Evolutionary conservation across 441 rosid genomes (phyloP), one percentile per base, ranked within the genome.

Genomic region (Manihot esculenta): DNA sequence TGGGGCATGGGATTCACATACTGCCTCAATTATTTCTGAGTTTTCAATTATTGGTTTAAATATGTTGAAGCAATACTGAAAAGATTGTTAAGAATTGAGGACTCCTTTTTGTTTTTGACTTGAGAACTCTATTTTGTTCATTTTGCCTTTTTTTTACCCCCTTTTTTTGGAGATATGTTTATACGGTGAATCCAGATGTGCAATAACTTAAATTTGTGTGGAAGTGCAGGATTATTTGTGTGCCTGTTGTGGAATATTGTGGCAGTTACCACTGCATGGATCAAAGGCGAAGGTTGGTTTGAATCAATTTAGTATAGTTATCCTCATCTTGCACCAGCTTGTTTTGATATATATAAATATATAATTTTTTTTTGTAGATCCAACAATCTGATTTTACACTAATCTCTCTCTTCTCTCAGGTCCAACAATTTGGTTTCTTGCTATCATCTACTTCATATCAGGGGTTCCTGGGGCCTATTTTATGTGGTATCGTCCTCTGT

Each of bases 391-490:
- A 35, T 51, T 70, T 45, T 13, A 53, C 50, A 12, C 42, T 33
- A 20, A 48, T 61, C 62, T 60, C 21, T 57, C 61, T 64, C 74
- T 74, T 57, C 21, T 72, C 78, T n/a, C 73, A 96, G 99, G 97
- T 75, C 87, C 86, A 42, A 94, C 87, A 44, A 93, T 93, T 77
- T 96, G 98, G 98, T 85, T 96, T 81, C 97, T 96, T 63, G 87
- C 99, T 63, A 79, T 93, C 74, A 96, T 96, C 79, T 96, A 96
- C 84, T 87, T 86, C 85, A 82, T 96, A 71, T 72, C 93, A 1
- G 99, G 97, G 66, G 91, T 81, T 81, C 99, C 99, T 75, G 98
- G 98, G 54, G 97, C 83, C 62, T 96, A 96, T 64, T 86, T 89
- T 66, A 45, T 85, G 76, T 96, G 99, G 99, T 96, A 96, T 80